Conservation (phyloP, 805 yeast genomes). For the Vanderwaltozyma verrucispora region DNA sequence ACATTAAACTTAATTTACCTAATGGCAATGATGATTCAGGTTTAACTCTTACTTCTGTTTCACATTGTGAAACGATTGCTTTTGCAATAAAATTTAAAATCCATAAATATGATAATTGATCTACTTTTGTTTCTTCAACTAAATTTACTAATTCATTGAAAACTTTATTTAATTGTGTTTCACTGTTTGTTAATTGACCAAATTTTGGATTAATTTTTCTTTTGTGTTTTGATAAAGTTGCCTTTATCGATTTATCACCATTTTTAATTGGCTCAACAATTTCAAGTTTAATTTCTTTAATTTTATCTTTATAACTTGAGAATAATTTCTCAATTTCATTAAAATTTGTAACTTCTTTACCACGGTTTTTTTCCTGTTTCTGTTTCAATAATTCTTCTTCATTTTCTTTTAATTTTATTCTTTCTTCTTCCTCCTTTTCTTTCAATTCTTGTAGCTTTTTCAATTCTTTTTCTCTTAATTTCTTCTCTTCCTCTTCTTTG, state of each 20-base stretch:
- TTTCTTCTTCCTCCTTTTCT: conserved; percentile 16
- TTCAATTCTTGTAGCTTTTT: neutral
- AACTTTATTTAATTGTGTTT: conserved; percentile 44
- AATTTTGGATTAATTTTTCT: conserved; percentile 78
- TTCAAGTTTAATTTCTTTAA: conserved; percentile 46
- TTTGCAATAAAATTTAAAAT: conserved; percentile 75
- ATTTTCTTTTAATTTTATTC: conserved; percentile 1
- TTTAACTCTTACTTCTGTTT: conserved; percentile 76
- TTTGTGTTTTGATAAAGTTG: conserved; percentile 46
- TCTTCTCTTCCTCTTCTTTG: conserved; percentile 29
- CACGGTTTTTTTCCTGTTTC: neutral
- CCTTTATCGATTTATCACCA: conserved; percentile 42
- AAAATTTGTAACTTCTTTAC: conserved; percentile 15
- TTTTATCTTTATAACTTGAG: conserved; percentile 39
- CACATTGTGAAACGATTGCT: conserved; percentile 82
- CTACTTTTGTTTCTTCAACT: conserved; percentile 37
- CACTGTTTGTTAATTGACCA: conserved; percentile 80
- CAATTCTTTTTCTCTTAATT: conserved; percentile 1
- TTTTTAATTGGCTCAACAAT: conserved; percentile 46
- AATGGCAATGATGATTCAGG: conserved; percentile 73
- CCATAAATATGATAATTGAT: conserved; percentile 56
- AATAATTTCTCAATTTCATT: conserved; percentile 35
- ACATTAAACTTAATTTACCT: conserved; percentile 49
- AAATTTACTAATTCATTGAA: conserved; percentile 40
- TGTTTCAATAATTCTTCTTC: neutral